Conservation (phyloP, 1,139 yeast species). For the Groenewaldozyma auringiensis region DNA sequence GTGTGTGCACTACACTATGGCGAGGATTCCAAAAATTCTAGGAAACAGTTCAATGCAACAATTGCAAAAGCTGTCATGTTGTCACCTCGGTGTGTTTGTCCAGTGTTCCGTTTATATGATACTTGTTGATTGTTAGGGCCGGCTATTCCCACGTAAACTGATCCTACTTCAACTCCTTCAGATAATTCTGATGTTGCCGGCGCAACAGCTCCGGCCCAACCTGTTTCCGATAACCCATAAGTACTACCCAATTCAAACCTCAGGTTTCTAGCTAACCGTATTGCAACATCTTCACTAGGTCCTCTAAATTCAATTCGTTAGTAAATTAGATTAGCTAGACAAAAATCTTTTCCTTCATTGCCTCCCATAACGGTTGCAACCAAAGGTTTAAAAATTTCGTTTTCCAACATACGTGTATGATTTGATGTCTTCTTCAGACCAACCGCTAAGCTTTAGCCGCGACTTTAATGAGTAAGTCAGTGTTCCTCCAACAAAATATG, state of each 20-base stretch:
- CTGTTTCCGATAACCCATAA: constrained; percentile 75
- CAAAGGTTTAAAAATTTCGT: too few species aligned
- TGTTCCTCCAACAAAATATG: constrained; percentile 77
- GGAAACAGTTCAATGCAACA: constrained; percentile 54
- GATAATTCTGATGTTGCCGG: constrained; percentile 28
- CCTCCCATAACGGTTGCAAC: not conserved
- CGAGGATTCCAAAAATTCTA: constrained; percentile 30
- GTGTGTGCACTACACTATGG: too few species aligned
- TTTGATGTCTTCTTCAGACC: constrained; percentile 62
- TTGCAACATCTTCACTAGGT: constrained; percentile 69
- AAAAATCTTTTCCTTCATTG: not conserved
- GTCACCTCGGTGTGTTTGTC: constrained; percentile 42
- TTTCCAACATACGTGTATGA: constrained; percentile 42
- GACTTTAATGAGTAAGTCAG: constrained; percentile 70
- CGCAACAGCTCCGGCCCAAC: constrained; percentile 66
- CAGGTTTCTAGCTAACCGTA: constrained; percentile 68
- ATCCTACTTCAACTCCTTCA: constrained; percentile 42
- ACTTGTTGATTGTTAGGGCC: constrained; percentile 53
- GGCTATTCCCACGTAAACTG: constrained; percentile 62
- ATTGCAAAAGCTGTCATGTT: constrained; percentile 74
- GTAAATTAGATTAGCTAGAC: not conserved
- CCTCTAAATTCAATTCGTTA: constrained; percentile 38
- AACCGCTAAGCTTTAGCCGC: constrained; percentile 66
- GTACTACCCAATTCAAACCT: constrained; percentile 76
- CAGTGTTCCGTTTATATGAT: constrained; percentile 44